Conservation (phyloP, 2,329 filamentous ascomycete genomes). For the Aspergillus sp. region DNA sequence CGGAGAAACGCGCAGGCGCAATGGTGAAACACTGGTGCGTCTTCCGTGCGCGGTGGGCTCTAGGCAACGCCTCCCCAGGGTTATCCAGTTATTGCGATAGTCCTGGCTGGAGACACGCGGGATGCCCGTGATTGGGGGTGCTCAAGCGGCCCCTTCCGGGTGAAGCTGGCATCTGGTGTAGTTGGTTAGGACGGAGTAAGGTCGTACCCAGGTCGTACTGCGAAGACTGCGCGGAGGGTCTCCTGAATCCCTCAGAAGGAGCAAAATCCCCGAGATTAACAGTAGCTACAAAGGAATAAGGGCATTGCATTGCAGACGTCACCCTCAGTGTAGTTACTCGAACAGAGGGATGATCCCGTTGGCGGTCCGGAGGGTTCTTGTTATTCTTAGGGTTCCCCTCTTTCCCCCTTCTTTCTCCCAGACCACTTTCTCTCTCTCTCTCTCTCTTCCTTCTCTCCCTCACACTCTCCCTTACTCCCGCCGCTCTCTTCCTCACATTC, state of each 20-base stretch:
- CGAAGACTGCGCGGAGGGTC: too few species aligned
- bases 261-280: too few species aligned
- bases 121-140: not conserved
- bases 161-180: not conserved
- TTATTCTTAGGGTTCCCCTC: constrained; percentile 1
- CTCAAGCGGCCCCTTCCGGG: not conserved
- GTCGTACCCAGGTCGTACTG: too few species aligned
- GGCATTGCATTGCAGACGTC: too few species aligned
- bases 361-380: not conserved
- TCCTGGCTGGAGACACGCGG: not conserved
- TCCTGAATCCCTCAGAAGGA: too few species aligned
- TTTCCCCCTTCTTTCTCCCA: constrained; percentile 3
- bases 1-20: constrained; percentile 17
- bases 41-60: not conserved
- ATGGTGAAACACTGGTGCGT: constrained; percentile 15
- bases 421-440: constrained; percentile 10
- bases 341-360: too few species aligned
- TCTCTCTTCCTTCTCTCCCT: constrained; percentile 13
- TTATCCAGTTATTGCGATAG: constrained; percentile 3
- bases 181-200: not conserved
- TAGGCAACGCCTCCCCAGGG: not conserved
- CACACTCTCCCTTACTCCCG: constrained; percentile 6
- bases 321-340: too few species aligned
- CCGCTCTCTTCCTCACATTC: constrained; percentile 7
- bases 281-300: too few species aligned